Base-by-base conservation (phyloP, 2,329 filamentous ascomycete species). In the Mycosphaerella sp. region DNA sequence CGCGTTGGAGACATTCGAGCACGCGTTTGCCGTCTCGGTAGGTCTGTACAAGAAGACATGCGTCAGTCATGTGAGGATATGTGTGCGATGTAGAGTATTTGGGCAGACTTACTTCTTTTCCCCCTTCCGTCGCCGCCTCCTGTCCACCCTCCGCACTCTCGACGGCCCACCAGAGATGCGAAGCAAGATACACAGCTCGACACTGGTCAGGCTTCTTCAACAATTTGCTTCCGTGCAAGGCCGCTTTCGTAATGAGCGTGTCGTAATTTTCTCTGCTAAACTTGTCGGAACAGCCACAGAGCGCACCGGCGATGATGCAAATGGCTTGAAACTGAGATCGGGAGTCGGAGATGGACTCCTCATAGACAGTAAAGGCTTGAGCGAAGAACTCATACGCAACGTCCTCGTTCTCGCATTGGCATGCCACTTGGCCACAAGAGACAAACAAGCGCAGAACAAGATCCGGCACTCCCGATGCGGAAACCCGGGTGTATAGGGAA, bases 231-330 rank as follows among this genome's bases (percentile, higher is more conserved):
- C 93, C 92, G 68, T 98, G 95, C 62, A 97, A 80, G 2, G 95
- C 92, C 62, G 90, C 95, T 73, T 98, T 98, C 8, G 93, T 98
- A 68, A 98, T 98, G 34, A 98, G 78, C 0, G 93, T 98, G 70
- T 98, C 95, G 72, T 97, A 98, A 68, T 97, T 98, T 73, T 98
- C 93, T 70, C 92, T 91, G 58, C 88, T 85, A 70, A 98, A 98
- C 5, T 59, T 53, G 66, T 92, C 85, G 55, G 92, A 80, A 10
- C 89, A 92, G 60, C 89, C 86, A 68, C 96, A 91, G 53, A 98
- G 76, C 4, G 88, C 89, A 53, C 87, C 89, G 2, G 92, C 89
- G 66, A 98, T 90, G 39, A 96, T 86, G 64, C 91, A 96, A 0
- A 98, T 93, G 1, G 93, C 92, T 74, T 98, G 93, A 76, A 97